Base-by-base conservation (phyloP, 768 basidiomycete species). In the Leucogyrophana mollusca region DNA sequence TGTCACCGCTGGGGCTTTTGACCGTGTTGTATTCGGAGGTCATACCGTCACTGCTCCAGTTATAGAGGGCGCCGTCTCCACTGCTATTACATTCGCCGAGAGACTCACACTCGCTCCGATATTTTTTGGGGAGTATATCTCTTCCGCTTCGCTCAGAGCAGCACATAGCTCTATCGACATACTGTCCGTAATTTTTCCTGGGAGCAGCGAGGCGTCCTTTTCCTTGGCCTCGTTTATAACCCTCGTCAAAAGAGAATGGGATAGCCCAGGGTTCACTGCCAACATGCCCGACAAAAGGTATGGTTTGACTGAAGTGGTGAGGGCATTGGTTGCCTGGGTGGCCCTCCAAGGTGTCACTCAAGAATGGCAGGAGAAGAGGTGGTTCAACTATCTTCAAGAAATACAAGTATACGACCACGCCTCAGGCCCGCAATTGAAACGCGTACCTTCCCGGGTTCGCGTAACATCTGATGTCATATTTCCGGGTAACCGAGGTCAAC, bases 231-330 rank as follows among this genome's bases (percentile, higher is more conserved):
- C 87, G 9, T 90, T 92, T 64, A 84, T 92, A 45, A 76, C 73
- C 24, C 80, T 93, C 24, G 87, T 92, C n/a, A 79, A 80, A 43
- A 72, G 84, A 32, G 90, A 93, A 68, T 87, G 87, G 84, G 72
- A 73, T 50, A 71, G 79, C 32, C 78, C 80, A 36, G 71, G 66
- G 6, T 68, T 70, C 11, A 76, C 76, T 21, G 73, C 76, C 10
- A 70, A 70, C 17, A 70, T 81, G 18, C 86, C 87, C 1, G 74
- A 72, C 54, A 78, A 74, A 49, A 75, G 75, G 34, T 86, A 79
- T 53, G 79, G 84, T 7, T 69, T 89, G 34, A 78, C 77, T 1
- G 79, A 87, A 47, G 75, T 89, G 11, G 79, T 79, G 16, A 73
- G 78, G 46, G 88, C 86, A 0, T 74, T 93, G 17, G 76, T 88